Evolutionary conservation across 2,329 filamentous ascomycete genomes (phyloP), one percentile per base, ranked within the genome.

Genomic region (Teratosphaeriaceae sp.): DNA sequence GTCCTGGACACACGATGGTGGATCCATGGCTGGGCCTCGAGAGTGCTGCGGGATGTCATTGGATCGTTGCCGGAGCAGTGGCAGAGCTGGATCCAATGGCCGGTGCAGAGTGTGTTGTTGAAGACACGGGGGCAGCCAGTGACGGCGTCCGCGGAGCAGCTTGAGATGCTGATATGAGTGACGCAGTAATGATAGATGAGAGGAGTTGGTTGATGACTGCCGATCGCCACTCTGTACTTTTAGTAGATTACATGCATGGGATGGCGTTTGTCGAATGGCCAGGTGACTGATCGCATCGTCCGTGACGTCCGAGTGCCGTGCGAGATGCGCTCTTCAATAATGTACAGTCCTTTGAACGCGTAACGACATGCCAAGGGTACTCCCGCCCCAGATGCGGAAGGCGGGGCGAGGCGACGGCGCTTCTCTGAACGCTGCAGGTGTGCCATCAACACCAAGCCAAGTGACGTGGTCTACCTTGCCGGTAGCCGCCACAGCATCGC

Each of bases 61-160:
- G 38, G 45, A 15, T 43, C 43, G n/a, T 18, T 60, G 44, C 45
- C 53, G 3, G 54, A 55, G 19, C 40, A 46, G 13, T 60, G 56
- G 57, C 54, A 57, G 46, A 45, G 47, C 35, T 61, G 58, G 56
- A 50, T 61, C 13, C 46, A 58, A 24, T 61, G 56, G 57, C 57
- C 57, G 26, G 42, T 56, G 8, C 53, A 54, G 39, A 44, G 42
- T 15, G 44, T 60, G 5, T 43, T 58, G 43, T 46, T 41, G 22
- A 46, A 37, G 30, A 12, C 20, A n/a, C 18, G 34, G 20, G 31
- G 9, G 20, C 19, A 4, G 29, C 3, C 3, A 6, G 16, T 12
- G 26, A 9, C 8, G 7, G 22, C 9, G 9, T 7, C 37, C 3
- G 5, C 37, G 16, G 37, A 39, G 6, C 22, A 30, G 29, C 27